A percentile compares a stretch with the other conserved stretches of the same genome.
These are phyloP conservation scores for Pterocarpus macrocarpus DNA, from an alignment of 306 rosid genomes.

Conservation along the genomic window DNA sequence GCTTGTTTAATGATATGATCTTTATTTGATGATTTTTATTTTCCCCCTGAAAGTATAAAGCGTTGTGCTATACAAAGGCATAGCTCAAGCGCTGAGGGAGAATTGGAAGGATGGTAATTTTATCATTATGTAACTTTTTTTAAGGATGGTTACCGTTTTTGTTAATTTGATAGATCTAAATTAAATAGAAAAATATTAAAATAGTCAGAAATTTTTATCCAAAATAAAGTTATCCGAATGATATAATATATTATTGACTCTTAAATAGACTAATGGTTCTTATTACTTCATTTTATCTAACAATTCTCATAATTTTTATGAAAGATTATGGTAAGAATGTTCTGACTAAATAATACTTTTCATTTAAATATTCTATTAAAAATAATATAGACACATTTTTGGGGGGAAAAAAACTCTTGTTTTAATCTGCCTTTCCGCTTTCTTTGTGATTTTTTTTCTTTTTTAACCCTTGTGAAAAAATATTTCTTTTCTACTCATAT, in stretches of 20 bases:
- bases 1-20: background rate
- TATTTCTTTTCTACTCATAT: slow-evolving; percentile 18
- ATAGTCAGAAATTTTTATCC: no score
- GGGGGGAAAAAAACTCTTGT: background rate
- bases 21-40: background rate
- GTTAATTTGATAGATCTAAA: slow-evolving; percentile 4
- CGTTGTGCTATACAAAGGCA: background rate
- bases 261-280: no score
- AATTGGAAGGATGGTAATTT: background rate
- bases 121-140: background rate
- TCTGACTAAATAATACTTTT: no score
- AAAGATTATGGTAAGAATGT: no score
- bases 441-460: background rate
- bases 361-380: slow-evolving; percentile 4
- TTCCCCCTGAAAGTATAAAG: background rate
- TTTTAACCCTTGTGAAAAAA: slow-evolving; percentile 10
- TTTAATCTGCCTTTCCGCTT: slow-evolving; percentile 16
- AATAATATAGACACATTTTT: background rate
- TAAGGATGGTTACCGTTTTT: background rate
- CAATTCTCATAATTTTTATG: no score
- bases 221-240: no score
- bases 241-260: no score
- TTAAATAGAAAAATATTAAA: no score
- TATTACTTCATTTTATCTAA: no score
- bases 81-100: background rate